A percentile compares a stretch with the other conserved stretches of the same genome.
phyloP scores from a whole-genome alignment of 805 yeast genomes.

The Brettanomyces naardenensis region DNA sequence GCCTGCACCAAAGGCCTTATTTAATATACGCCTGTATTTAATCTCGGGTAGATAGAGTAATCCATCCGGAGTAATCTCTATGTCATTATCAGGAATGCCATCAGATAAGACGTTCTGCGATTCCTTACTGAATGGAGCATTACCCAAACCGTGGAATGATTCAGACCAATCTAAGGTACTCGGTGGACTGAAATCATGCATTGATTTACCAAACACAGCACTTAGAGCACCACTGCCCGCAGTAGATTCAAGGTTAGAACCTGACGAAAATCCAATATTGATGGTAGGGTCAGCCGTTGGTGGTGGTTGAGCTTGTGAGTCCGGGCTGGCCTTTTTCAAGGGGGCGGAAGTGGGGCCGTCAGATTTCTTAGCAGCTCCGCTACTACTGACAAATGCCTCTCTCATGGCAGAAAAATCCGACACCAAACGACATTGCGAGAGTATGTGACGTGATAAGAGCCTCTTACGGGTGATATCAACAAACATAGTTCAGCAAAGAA shows the following conservation, averaged over 20 bases:
- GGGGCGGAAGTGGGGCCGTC: constrained; percentile 2
- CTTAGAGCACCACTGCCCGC: constrained; percentile 11
- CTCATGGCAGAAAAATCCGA: constrained; percentile 12
- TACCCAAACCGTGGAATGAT: constrained; percentile 81
- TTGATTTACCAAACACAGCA: constrained; percentile 13
- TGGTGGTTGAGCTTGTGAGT: neutral
- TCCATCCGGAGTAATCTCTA: constrained; percentile 96
- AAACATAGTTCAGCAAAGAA: too few relatives aligned
- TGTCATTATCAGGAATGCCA: constrained; percentile 59
- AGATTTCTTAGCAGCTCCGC: constrained; percentile 1
- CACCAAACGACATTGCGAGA: too few relatives aligned
- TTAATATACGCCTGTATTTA: constrained; percentile 83
- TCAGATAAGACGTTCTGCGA: constrained; percentile 54
- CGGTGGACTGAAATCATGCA: constrained; percentile 18
- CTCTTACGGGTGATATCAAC: too few relatives aligned
- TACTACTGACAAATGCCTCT: constrained; percentile 20
- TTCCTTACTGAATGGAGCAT: constrained; percentile 60
- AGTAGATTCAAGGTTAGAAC: constrained; percentile 1
- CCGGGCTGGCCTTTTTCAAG: neutral
- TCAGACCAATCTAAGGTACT: constrained; percentile 65
- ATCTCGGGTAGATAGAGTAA: constrained; percentile 88
- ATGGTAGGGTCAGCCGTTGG: constrained; percentile 17
- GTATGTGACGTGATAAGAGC: too few relatives aligned
- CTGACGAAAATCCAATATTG: constrained; percentile 12
- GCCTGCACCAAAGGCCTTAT: constrained; percentile 94